phyloP scores from a whole-genome alignment of 2,329 filamentous ascomycete species.

The Chalaropsis thielavioides region DNA sequence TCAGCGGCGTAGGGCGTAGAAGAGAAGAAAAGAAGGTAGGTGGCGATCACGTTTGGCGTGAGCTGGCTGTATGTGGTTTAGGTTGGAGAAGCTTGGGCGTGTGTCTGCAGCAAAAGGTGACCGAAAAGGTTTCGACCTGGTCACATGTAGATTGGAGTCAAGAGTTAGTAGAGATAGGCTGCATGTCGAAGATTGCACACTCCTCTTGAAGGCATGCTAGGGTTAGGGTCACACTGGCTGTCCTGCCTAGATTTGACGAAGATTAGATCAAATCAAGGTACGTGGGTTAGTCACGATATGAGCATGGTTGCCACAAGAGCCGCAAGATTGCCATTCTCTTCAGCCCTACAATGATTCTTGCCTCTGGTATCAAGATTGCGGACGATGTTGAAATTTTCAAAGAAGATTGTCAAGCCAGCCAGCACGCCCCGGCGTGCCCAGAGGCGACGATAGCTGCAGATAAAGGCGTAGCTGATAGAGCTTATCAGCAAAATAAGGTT shows the following conservation, averaged over 20 bases:
- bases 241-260: background rate
- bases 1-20: background rate
- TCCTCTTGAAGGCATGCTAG: background rate
- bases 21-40: background rate
- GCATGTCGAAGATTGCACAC: background rate
- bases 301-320: background rate
- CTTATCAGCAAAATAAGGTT: conserved; percentile 3
- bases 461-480: conserved; percentile 1
- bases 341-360: background rate
- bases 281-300: background rate
- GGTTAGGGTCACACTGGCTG: background rate
- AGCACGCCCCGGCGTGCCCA: background rate
- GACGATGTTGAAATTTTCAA: background rate
- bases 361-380: background rate
- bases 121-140: background rate
- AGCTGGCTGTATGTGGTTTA: background rate
- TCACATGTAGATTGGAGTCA: background rate
- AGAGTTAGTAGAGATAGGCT: background rate
- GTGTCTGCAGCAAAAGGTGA: background rate
- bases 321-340: background rate
- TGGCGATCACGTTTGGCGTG: background rate
- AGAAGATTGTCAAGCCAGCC: background rate
- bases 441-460: background rate
- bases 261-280: no score
- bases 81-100: background rate